Evolutionary conservation across 345 rosid genomes (phyloP).

Genomic region (Salix viminalis): DNA sequence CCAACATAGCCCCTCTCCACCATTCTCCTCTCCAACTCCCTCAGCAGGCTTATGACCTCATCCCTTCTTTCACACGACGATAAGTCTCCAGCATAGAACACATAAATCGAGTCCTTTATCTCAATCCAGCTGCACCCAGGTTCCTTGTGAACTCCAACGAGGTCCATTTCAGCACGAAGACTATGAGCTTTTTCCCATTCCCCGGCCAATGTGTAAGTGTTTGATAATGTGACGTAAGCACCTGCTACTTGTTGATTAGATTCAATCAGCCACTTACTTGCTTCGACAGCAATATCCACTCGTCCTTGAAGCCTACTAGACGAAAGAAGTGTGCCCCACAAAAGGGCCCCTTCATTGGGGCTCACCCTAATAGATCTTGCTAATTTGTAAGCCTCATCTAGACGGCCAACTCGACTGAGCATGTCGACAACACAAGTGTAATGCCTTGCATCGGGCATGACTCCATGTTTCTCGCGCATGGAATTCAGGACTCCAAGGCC

Average conservation of each 20-base stretch:
- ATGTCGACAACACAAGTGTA: conserved; percentile 76
- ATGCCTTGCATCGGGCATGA: conserved; percentile 57
- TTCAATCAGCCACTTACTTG: conserved; percentile 48
- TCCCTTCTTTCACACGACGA: conserved; percentile 33
- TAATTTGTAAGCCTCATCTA: conserved; percentile 60
- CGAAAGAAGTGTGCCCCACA: conserved; percentile 79
- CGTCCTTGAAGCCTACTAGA: conserved; percentile 71
- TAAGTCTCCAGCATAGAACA: conserved; percentile 57
- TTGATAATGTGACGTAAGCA: conserved; percentile 66
- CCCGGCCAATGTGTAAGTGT: conserved; percentile 54
- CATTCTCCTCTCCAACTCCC: conserved; percentile 53
- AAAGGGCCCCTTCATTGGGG: conserved; percentile 45
- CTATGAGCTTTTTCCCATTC: conserved; percentile 55
- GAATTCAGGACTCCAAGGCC: conserved; percentile 49
- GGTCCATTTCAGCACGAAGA: conserved; percentile 61
- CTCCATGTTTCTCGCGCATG: conserved; percentile 46
- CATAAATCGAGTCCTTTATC: conserved; percentile 37
- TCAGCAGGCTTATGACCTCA: conserved; percentile 43
- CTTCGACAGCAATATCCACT: conserved; percentile 60
- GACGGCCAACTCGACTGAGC: conserved; percentile 66
- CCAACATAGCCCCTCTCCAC: conserved; percentile 50
- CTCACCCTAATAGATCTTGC: conserved; percentile 46
- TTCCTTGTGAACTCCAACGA: conserved; percentile 53
- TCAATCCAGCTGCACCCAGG: conserved; percentile 86
- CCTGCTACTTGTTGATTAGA: conserved; percentile 56